phyloP scores from a whole-genome alignment of 2,329 filamentous ascomycete genomes.

The Phoma sp. region DNA sequence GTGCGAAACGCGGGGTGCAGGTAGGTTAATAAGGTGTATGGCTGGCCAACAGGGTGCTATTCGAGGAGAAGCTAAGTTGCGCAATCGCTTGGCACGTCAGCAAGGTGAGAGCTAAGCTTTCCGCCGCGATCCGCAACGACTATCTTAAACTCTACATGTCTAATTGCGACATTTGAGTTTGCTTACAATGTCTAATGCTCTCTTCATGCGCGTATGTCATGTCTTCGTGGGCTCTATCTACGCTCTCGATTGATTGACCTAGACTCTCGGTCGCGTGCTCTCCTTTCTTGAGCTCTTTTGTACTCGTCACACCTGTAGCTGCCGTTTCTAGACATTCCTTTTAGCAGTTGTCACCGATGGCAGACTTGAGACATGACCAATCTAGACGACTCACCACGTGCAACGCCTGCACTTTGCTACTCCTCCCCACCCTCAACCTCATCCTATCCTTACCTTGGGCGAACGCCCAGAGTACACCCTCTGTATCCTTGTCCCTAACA shows the following conservation, averaged over 20 bases:
- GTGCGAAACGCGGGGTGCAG: slow-evolving; percentile 10
- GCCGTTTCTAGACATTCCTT: not conserved
- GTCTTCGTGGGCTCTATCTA: not conserved
- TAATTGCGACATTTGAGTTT: not conserved
- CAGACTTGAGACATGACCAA: not conserved
- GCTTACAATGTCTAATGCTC: not conserved
- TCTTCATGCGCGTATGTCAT: not conserved
- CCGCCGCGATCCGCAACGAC: slow-evolving; percentile 5
- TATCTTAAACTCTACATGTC: not conserved
- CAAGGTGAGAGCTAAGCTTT: slow-evolving; percentile 10
- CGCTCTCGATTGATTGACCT: not conserved
- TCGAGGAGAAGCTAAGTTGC: slow-evolving; percentile 7
- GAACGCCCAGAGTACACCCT: not conserved
- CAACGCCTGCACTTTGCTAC: not conserved
- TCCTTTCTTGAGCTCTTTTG: not conserved
- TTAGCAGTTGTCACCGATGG: not conserved
- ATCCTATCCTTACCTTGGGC: not conserved
- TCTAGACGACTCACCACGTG: not conserved
- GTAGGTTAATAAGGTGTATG: slow-evolving; percentile 6
- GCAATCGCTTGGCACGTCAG: slow-evolving; percentile 26
- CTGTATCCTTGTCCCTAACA: not conserved
- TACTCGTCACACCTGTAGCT: not conserved
- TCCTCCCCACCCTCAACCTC: not conserved
- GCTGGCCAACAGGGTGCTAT: slow-evolving; percentile 38
- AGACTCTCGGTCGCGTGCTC: not conserved